A percentile compares a stretch with the other conserved stretches of the same genome.
phyloP scores from a whole-genome alignment of 805 yeast species.

The Saccharomycopsis guyanensis region DNA sequence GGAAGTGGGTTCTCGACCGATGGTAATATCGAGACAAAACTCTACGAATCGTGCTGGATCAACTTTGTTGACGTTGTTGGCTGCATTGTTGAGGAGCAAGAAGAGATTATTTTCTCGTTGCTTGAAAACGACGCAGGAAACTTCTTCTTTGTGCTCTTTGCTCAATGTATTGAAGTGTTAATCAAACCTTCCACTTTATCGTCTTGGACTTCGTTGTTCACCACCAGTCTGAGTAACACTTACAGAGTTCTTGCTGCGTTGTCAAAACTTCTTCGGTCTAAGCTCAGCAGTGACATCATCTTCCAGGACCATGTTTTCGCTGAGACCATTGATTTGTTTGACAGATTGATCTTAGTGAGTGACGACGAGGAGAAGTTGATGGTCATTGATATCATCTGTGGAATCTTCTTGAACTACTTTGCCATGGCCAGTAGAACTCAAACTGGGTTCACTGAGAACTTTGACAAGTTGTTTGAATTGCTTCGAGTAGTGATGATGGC shows the following conservation, averaged over 20 bases:
- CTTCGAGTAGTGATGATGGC: slow-evolving; percentile 62
- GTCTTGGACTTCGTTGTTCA: slow-evolving; percentile 1
- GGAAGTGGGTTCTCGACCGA: slow-evolving; percentile 28
- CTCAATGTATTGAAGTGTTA: slow-evolving; percentile 75
- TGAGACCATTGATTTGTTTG: slow-evolving; percentile 71
- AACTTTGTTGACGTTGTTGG: slow-evolving; percentile 73
- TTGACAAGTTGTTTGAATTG: slow-evolving; percentile 78
- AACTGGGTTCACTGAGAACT: slow-evolving; percentile 44
- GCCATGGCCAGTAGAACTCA: slow-evolving; percentile 25
- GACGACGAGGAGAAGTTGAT: slow-evolving; percentile 37
- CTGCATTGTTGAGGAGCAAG: slow-evolving; percentile 46
- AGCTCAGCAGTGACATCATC: slow-evolving; percentile 49
- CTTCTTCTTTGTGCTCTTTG: slow-evolving; percentile 72
- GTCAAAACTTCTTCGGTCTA: slow-evolving; percentile 46
- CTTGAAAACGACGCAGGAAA: slow-evolving; percentile 51
- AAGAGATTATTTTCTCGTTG: slow-evolving; percentile 36
- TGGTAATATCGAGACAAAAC: slow-evolving; percentile 30
- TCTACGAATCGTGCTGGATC: slow-evolving; percentile 60
- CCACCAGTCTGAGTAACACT: slow-evolving; percentile 24
- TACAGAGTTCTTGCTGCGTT: slow-evolving; percentile 42
- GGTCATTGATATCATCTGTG: slow-evolving; percentile 49
- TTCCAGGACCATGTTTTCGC: slow-evolving; percentile 62
- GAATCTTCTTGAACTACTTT: slow-evolving; percentile 42
- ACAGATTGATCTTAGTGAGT: slow-evolving; percentile 58
- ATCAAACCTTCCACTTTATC: slow-evolving; percentile 33